Conservation (phyloP, 139 green algal species). For the Medakamo hakoo region DNA sequence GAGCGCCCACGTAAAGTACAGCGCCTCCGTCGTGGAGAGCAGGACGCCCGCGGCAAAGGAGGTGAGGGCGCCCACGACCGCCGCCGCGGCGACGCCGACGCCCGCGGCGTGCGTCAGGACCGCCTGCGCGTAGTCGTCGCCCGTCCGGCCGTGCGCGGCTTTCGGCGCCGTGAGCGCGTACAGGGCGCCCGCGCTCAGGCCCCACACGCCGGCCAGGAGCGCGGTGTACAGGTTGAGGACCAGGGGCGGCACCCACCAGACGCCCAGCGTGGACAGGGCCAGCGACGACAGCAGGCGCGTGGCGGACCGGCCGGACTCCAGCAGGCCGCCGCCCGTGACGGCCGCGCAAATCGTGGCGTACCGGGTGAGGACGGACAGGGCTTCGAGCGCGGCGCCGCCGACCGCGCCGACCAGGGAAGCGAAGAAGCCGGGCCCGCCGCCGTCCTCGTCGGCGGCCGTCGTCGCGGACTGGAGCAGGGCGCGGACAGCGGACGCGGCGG, state of each 20-base stretch:
- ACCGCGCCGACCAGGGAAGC: not conserved
- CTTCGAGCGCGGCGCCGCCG: not conserved
- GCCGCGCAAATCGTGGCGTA: not conserved
- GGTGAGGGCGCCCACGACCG: not conserved
- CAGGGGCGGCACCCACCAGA: not conserved
- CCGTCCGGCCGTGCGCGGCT: too few relatives aligned
- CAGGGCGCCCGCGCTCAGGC: too few relatives aligned
- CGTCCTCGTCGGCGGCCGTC: not conserved
- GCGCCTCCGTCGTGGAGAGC: not conserved
- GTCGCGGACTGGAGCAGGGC: not conserved
- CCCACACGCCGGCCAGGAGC: not conserved
- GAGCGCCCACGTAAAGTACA: not conserved
- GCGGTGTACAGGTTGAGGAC: not conserved
- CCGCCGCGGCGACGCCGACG: not conserved
- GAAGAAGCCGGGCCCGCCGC: not conserved
- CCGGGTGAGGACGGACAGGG: not conserved
- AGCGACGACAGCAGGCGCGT: not conserved
- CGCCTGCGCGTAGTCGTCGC: too few relatives aligned
- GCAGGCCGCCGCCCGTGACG: not conserved
- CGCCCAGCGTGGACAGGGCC: not conserved
- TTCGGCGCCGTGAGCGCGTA: too few relatives aligned
- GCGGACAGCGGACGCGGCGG: not conserved
- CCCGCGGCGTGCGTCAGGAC: not conserved
- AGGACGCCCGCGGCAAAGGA: not conserved
- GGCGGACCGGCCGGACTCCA: not conserved